Evolutionary conservation across 352 stramenopile genomes (phyloP), one percentile per base, ranked within the genome.

Genomic region (Pythium angustatum): DNA sequence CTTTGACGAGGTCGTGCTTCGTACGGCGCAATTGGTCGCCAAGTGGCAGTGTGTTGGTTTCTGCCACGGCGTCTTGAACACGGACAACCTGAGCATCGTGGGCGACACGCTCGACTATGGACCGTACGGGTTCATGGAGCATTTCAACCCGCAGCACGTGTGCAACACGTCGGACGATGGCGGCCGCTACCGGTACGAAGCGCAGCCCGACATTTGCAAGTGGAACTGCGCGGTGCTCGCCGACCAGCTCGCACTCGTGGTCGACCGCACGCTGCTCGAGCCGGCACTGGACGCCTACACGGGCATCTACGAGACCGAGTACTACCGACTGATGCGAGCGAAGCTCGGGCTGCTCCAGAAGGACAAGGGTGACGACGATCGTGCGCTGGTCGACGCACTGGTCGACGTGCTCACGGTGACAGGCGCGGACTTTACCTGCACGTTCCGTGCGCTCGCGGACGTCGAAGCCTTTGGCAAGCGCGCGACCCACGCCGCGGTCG

Each of bases 81-180:
- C 91, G 33, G 92, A 98, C 72, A 98, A 98, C 73, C 91, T 96
- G 82, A 94, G 84, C 54, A 85, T 98, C 57, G 60, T 94, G 19
- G 92, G 92, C 5, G 85, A 96, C 62, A 98, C 92, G 19, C 87
- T 98, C 40, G 91, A 97, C 71, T 97, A 98, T 66, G 91, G 90
- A n/a, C 91, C 90, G 47, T 98, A 87, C 70, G 91, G 90, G 3
- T 98, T 96, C 63, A 94, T 98, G 86, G 90, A 98, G 64, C 78
- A 93, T 58, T 97, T 96, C 64, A 81, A 97, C 57, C 76, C 81
- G 2, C 71, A 87, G 38, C 83, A 93, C 54, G 71, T 93, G 44
- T 92, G 83, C 75, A 95, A 95, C 60, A 87, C 81, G 49, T 94
- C 85, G 15, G 89, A 96, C 55, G 77, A 90, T 52, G 68, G 68